Percentiles rank a stretch among this genome's conserved stretches.
Conservation (phyloP, 2,329 filamentous ascomycete genomes). For the Ampelomyces quisqualis region DNA sequence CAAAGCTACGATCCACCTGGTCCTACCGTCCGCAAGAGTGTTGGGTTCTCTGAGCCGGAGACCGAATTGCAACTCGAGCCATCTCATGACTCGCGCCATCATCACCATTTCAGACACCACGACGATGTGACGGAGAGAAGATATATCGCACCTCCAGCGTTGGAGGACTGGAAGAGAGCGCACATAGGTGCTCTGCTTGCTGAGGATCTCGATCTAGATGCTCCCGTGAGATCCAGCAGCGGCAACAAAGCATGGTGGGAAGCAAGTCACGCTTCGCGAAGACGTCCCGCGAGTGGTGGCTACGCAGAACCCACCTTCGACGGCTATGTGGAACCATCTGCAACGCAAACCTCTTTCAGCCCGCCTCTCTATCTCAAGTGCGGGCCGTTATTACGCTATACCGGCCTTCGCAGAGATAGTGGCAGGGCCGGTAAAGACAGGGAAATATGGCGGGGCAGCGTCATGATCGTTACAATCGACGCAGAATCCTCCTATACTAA, state of each 20-base stretch:
- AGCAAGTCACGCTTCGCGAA: conserved; percentile 50
- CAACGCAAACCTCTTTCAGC: conserved; percentile 71
- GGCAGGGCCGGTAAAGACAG: conserved; percentile 53
- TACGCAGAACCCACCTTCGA: conserved; percentile 58
- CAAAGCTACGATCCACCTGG: conserved; percentile 28
- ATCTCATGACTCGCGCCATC: conserved; percentile 31
- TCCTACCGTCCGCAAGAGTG: conserved; percentile 42
- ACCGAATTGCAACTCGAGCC: conserved; percentile 22
- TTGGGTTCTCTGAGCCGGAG: conserved; percentile 43
- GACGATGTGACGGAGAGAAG: conserved; percentile 48
- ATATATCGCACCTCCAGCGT: conserved; percentile 60
- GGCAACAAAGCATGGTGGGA: conserved; percentile 73
- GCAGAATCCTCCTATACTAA: conserved; percentile 77
- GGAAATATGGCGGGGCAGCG: conserved; percentile 87
- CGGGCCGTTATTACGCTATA: conserved; percentile 86
- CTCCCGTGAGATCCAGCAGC: conserved; percentile 29
- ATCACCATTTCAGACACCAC: conserved; percentile 28
- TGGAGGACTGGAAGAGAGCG: conserved; percentile 57
- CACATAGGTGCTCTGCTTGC: conserved; percentile 43
- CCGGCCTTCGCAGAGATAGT: conserved; percentile 69
- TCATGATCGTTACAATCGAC: conserved; percentile 95
- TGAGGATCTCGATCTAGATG: conserved; percentile 48
- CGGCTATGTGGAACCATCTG: conserved; percentile 65
- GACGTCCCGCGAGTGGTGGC: conserved; percentile 35
- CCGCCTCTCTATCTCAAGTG: conserved; percentile 84